Percentiles rank a stretch among this genome's conserved stretches.
Evolutionary conservation across 345 rosid species (phyloP).

Genomic region (Gossypium thurberi): DNA sequence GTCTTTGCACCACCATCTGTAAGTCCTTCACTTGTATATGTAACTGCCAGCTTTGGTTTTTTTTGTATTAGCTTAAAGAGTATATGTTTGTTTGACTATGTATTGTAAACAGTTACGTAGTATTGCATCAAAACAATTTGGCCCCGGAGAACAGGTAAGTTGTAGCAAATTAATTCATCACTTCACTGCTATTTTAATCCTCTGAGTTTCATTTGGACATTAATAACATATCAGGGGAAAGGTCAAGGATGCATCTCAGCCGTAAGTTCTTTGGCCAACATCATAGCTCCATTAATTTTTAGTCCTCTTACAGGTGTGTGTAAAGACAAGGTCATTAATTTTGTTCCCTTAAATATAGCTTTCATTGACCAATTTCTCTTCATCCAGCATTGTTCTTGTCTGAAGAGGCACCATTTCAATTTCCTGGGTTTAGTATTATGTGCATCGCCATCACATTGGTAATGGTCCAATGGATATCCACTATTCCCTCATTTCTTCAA

Average conservation of each 20-base stretch:
- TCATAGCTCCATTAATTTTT: conserved; percentile 67
- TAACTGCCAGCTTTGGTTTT: background rate
- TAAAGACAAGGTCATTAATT: too few species aligned
- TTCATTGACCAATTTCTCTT: background rate
- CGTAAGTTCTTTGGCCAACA: conserved; percentile 60
- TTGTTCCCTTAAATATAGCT: background rate
- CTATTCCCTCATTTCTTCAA: too few species aligned
- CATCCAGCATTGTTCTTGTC: conserved; percentile 78
- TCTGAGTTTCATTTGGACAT: background rate
- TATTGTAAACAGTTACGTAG: conserved; percentile 41
- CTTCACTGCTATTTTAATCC: too few species aligned
- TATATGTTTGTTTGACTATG: background rate
- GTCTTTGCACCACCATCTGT: conserved; percentile 57
- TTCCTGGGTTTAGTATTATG: conserved; percentile 77
- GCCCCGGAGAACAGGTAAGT: conserved; percentile 66
- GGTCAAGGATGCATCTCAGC: conserved; percentile 91
- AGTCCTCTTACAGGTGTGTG: conserved; percentile 79
- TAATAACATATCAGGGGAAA: conserved; percentile 49
- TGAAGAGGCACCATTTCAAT: conserved; percentile 60
- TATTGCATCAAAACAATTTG: conserved; percentile 76
- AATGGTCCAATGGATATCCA: conserved; percentile 4
- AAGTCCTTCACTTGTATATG: conserved; percentile 21
- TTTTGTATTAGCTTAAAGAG: background rate
- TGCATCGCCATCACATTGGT: conserved; percentile 60
- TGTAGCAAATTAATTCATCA: background rate